Evolutionary conservation across 805 yeast genomes (phyloP), one percentile per base, ranked within the genome.

Genomic region (Pichia nanzhaoensis): DNA sequence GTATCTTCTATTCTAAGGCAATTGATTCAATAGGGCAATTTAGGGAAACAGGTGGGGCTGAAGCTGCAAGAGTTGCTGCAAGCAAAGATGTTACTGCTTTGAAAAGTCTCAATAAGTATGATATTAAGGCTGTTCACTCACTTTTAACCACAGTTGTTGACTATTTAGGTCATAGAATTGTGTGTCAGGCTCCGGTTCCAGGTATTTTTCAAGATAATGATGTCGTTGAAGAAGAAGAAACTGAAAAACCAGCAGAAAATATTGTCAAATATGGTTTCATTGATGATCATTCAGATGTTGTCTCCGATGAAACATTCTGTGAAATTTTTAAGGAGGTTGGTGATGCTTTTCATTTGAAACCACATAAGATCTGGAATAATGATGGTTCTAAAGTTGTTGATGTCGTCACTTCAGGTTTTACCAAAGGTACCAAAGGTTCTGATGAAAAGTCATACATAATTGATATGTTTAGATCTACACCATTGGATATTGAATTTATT

Each of bases 151-250:
- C 90, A n/a, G 74, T 89, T 47, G 86, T 91, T 45, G 98, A 91
- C 64, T 91, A 78, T 66, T 80, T 85, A 58, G 99, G 98, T 50
- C 82, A 79, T 56, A 77, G 98, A 63, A 71, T 91, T 32, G 74
- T 91, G 33, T 87, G 95, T 62, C 98, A 91, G 68, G 86, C 96
- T 13, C 96, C 96, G 12, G 95, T 91, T 37, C 99, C 99, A 14
- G 98, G 98, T 48, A 78, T 84, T 46, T 82, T 84, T 63, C 24
- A 60, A 59, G 38, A 46, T 22, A 68, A 64, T 34, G 71, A 71
- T 39, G 69, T 64, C 34, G 74, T 66, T 33, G 66, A 69, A 24
- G 69, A 66, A 22, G 66, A 59, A 38, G 39, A 49, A 5, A 71
- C 63, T 33, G 39, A 49, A 3, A 73, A 67, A n/a, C n/a, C n/a